phyloP scores from a whole-genome alignment of 2,329 filamentous ascomycete genomes.

The Sclerotinia borealis region DNA sequence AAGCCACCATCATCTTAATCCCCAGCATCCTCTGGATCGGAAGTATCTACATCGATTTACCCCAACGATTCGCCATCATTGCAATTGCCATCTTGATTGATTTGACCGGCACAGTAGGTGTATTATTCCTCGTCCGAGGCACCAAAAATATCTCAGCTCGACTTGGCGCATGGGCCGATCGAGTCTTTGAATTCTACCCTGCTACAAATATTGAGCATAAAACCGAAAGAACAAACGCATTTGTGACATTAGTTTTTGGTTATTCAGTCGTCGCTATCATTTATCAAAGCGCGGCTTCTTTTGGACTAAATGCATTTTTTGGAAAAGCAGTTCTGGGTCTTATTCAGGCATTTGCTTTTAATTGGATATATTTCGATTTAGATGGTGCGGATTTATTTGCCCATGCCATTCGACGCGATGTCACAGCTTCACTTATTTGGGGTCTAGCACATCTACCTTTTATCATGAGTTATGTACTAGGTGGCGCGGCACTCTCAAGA shows the following conservation, averaged over 20 bases:
- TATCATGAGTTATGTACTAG: constrained; percentile 56
- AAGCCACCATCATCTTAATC: constrained; percentile 40
- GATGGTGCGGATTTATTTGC: constrained; percentile 48
- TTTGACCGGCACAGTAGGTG: constrained; percentile 40
- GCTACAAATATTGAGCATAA: constrained; percentile 61
- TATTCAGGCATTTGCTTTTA: constrained; percentile 52
- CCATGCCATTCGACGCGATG: constrained; percentile 54
- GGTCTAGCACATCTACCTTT: constrained; percentile 52
- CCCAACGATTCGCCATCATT: constrained; percentile 48
- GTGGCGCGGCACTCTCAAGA: constrained; percentile 50
- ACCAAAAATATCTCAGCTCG: constrained; percentile 23
- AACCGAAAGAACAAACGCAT: constrained; percentile 57
- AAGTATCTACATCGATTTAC: constrained; percentile 50
- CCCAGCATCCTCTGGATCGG: constrained; percentile 53
- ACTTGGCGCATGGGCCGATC: constrained; percentile 21
- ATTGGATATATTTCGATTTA: constrained; percentile 60
- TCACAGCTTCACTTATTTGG: constrained; percentile 45
- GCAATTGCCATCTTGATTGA: constrained; percentile 52
- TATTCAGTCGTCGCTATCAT: constrained; percentile 57
- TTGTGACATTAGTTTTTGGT: constrained; percentile 58
- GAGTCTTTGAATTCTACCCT: constrained; percentile 52
- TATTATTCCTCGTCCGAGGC: constrained; percentile 38
- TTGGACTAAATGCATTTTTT: constrained; percentile 52
- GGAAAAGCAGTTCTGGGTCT: constrained; percentile 56
- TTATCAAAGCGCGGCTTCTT: constrained; percentile 47